Percentiles rank a stretch among this genome's conserved stretches.
Conservation (phyloP, 2,329 filamentous ascomycete genomes). For the Trichoderma sp. region DNA sequence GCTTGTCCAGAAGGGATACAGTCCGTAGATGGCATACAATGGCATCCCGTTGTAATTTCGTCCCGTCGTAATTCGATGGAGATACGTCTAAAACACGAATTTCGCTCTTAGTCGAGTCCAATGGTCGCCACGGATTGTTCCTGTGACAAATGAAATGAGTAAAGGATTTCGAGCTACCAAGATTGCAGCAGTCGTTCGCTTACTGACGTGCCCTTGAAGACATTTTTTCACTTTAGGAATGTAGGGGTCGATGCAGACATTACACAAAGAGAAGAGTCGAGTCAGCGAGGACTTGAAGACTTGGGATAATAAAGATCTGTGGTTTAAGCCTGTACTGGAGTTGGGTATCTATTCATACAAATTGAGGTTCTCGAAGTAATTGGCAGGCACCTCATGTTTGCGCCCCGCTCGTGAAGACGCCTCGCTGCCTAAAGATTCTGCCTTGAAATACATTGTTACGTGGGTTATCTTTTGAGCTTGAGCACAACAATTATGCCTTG, state of each 20-base stretch:
- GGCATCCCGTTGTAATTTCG: not conserved
- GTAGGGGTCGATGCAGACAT: not conserved
- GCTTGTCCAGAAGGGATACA: not conserved
- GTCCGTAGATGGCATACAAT: not conserved
- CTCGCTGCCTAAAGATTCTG: not conserved
- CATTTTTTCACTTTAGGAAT: not conserved
- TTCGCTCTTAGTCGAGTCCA: not conserved
- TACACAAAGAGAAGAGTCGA: not conserved
- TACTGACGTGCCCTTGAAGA: not conserved
- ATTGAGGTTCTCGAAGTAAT: not conserved
- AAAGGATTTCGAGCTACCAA: not conserved
- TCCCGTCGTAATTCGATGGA: not conserved
- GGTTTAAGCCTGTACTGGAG: not conserved
- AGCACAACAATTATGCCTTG: no score
- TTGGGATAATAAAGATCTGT: not conserved
- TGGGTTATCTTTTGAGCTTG: no score
- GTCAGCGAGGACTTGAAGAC: not conserved
- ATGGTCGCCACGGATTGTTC: not conserved
- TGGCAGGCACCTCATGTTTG: not conserved
- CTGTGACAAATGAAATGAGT: not conserved
- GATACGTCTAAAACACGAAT: not conserved
- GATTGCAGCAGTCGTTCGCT: not conserved
- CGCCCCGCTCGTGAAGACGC: not conserved
- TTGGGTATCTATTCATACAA: not conserved
- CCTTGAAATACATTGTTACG: no score